Conservation (phyloP, 2,329 filamentous ascomycete species). For the Coniochaeta prunicola region DNA sequence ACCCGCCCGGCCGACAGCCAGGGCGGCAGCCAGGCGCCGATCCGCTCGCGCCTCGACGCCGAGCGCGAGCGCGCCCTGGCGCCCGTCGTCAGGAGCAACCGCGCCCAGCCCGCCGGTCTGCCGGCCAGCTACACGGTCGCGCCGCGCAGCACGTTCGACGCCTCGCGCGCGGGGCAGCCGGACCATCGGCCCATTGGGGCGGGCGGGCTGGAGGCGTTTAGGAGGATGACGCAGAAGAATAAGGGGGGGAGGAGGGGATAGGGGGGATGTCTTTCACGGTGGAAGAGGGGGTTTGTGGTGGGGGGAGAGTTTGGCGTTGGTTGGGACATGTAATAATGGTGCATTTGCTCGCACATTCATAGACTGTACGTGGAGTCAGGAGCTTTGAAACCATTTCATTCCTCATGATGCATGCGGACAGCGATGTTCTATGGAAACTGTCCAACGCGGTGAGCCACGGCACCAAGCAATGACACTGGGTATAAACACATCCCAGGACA, state of each 20-base stretch:
- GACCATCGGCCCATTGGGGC: constrained; percentile 56
- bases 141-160: constrained; percentile 55
- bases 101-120: constrained; percentile 46
- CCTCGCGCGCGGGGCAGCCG: constrained; percentile 29
- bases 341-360: too few species aligned
- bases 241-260: constrained; percentile 36
- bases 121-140: constrained; percentile 53
- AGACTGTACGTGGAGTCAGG: too few species aligned
- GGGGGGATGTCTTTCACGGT: background rate
- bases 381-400: too few species aligned
- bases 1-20: constrained; percentile 31
- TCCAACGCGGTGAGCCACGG: too few species aligned
- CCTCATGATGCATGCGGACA: too few species aligned
- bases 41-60: constrained; percentile 31
- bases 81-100: constrained; percentile 44
- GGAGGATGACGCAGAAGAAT: constrained; percentile 57
- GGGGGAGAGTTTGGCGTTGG: background rate
- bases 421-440: too few species aligned
- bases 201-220: constrained; percentile 57
- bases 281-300: background rate
- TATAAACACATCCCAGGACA: too few species aligned
- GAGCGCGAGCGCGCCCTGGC: constrained; percentile 53
- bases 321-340: too few species aligned
- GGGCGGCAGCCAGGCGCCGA: constrained; percentile 10
- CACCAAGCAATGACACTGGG: too few species aligned